Base-by-base conservation (phyloP, 1,139 yeast species). In the Blastobotrys serpentis region DNA sequence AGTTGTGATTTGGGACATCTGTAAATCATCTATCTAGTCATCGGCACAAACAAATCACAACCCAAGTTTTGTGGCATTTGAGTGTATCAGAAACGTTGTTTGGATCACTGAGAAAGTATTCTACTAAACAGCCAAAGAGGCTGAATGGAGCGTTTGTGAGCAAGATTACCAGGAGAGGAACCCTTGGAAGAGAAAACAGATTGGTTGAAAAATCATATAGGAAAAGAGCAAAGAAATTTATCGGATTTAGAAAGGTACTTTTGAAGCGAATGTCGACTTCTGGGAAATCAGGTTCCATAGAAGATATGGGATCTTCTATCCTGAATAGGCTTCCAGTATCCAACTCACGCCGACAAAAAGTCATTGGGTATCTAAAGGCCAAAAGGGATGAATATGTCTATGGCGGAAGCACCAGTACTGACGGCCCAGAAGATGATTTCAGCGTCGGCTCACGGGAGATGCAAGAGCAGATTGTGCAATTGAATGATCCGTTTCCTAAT, bases 401-500 rank as follows among this genome's bases (percentile, higher is more conserved):
- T 21, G 46, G 46, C 13, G 50, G 47, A 10, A 39, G 43, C 32
- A 42, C 26, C n/a, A n/a, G n/a, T 17, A 7, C 22, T 10, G 44
- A 40, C n/a, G 54, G 42, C 22, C 48, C 51, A 18, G 57, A 52
- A 21, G 48, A 53, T 36, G 51, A 42, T 37, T 44, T 43, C 25
- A 48, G 37, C 29, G 40, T 19, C 17, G 39, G 21, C 13, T n/a
- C 33, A 14, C 29, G 25, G 16, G 49, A 32, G 37, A 22, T 33
- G 18, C 10, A 8, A 14, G 40, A 18, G 14, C 40, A 36, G 14
- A 22, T 40, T 10, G 43, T 39, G 25, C 45, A 23, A 42, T 41
- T 53, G 38, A 55, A 55, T 30, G 50, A 46, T 1, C 64, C 66
- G 3, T 58, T 60, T 16, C 52, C 52, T 2, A 56, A 60, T 30